A percentile compares a stretch with the other conserved stretches of the same genome.
Evolutionary conservation across 2,329 filamentous ascomycete genomes (phyloP).

Genomic region (Cytospora paraplurivora): DNA sequence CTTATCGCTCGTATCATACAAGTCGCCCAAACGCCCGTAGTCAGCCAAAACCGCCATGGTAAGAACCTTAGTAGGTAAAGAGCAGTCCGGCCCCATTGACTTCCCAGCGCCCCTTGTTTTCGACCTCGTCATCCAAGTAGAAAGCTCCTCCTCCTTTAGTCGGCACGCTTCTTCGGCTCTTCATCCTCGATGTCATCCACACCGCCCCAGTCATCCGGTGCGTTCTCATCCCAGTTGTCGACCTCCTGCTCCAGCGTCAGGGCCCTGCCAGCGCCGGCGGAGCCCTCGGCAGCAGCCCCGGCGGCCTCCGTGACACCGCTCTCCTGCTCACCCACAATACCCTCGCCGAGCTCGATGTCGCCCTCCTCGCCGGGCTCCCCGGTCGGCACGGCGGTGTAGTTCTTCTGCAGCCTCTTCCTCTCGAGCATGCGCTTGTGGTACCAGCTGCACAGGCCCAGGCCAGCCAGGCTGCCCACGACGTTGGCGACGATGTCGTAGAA

Average conservation of each 20-base stretch:
- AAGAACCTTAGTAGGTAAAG: conserved; percentile 6
- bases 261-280: conserved; percentile 37
- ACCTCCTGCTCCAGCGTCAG: conserved; percentile 74
- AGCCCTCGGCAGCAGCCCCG: conserved; percentile 25
- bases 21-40: conserved; percentile 16
- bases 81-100: conserved; percentile 10
- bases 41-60: conserved; percentile 12
- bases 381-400: conserved; percentile 69
- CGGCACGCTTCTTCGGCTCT: conserved; percentile 36
- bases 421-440: conserved; percentile 97
- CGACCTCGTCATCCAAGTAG: background rate
- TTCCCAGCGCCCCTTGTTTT: conserved; percentile 13
- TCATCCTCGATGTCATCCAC: conserved; percentile 35
- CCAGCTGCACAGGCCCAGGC: conserved; percentile 76
- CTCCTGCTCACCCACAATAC: conserved; percentile 55
- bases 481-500: conserved; percentile 87
- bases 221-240: conserved; percentile 95
- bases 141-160: conserved; percentile 27
- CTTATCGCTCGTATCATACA: conserved; percentile 6
- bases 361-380: conserved; percentile 52
- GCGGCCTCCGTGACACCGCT: conserved; percentile 57
- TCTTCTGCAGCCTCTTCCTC: conserved; percentile 72
- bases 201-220: conserved; percentile 60
- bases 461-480: conserved; percentile 73
- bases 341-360: conserved; percentile 78